phyloP scores from a whole-genome alignment of 176 grass and related monocot genomes.

The Elaeis guineensis region DNA sequence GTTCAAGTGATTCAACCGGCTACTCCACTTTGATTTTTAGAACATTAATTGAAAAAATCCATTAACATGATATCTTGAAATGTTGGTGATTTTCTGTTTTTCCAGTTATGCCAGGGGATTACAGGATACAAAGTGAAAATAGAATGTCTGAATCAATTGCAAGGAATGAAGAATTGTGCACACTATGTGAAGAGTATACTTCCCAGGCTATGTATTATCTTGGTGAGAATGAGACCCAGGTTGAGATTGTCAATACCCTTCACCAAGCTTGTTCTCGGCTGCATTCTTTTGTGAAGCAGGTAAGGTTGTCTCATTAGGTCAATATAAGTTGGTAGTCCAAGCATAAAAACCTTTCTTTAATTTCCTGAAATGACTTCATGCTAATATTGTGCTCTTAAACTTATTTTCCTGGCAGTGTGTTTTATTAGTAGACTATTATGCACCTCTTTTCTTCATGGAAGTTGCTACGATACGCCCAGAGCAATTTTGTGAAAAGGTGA shows the following conservation, averaged over 20 bases:
- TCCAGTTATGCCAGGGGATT: conserved; percentile 14
- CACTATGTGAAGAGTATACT: conserved; percentile 55
- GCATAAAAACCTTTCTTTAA: too few species aligned
- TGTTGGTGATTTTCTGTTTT: conserved; percentile 9
- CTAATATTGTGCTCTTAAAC: neutral
- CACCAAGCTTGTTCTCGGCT: conserved; percentile 51
- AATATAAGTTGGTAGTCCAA: neutral
- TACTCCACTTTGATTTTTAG: too few species aligned
- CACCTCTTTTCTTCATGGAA: conserved; percentile 43
- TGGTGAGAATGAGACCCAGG: conserved; percentile 56
- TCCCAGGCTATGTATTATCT: conserved; percentile 48
- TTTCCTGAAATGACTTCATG: too few species aligned
- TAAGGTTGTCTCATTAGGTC: conserved; percentile 18
- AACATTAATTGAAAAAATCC: too few species aligned
- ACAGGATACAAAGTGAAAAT: conserved; percentile 13
- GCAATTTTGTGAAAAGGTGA: conserved; percentile 49
- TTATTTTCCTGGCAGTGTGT: conserved; percentile 42
- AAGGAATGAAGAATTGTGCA: conserved; percentile 38
- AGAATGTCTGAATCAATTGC: conserved; percentile 15
- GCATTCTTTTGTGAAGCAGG: conserved; percentile 40
- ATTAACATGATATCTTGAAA: too few species aligned
- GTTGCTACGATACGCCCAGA: conserved; percentile 57
- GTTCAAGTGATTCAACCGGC: too few species aligned
- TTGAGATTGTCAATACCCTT: conserved; percentile 44
- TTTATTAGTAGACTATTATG: conserved; percentile 63